These are phyloP conservation scores for Arthrobotrys entomopaga DNA, from an alignment of 2,329 filamentous ascomycete genomes.

Conservation along the genomic window DNA sequence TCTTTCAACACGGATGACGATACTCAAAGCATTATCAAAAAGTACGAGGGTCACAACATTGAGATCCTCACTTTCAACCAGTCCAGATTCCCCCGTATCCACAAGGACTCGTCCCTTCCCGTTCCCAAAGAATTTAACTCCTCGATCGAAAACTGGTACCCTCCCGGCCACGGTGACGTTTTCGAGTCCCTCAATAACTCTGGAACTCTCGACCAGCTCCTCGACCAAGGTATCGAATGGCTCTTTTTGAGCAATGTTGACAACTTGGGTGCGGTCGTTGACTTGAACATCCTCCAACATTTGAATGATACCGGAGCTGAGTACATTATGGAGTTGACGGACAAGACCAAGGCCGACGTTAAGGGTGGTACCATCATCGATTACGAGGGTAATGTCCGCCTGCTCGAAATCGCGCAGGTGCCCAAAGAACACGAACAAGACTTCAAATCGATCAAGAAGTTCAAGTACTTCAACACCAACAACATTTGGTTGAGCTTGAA, in stretches of 20 bases:
- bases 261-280: constrained; percentile 96
- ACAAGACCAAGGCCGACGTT: constrained; percentile 99
- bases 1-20: constrained; percentile 99
- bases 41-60: constrained; percentile 99
- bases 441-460: constrained; percentile 99
- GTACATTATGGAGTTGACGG: constrained; percentile 99
- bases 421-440: constrained; percentile 99
- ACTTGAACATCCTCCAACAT: constrained; percentile 97
- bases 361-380: constrained; percentile 99
- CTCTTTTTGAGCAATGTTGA: constrained; percentile 99
- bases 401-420: constrained; percentile 98
- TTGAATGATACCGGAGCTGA: constrained; percentile 97
- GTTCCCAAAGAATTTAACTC: constrained; percentile 90
- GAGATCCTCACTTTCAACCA: constrained; percentile 99
- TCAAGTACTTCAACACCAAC: constrained; percentile 99
- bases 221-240: constrained; percentile 94
- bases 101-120: constrained; percentile 97
- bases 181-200: constrained; percentile 99
- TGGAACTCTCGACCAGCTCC: constrained; percentile 93
- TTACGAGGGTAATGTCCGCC: constrained; percentile 94
- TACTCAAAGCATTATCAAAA: constrained; percentile 99
- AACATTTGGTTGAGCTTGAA: constrained; percentile 99
- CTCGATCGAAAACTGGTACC: constrained; percentile 96
- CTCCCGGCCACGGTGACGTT: constrained; percentile 97
- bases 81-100: constrained; percentile 95